Evolutionary conservation across 129 eudicot species (phyloP), one percentile per base, ranked within the genome.

Genomic region (Chrysanthemum makinoi): DNA sequence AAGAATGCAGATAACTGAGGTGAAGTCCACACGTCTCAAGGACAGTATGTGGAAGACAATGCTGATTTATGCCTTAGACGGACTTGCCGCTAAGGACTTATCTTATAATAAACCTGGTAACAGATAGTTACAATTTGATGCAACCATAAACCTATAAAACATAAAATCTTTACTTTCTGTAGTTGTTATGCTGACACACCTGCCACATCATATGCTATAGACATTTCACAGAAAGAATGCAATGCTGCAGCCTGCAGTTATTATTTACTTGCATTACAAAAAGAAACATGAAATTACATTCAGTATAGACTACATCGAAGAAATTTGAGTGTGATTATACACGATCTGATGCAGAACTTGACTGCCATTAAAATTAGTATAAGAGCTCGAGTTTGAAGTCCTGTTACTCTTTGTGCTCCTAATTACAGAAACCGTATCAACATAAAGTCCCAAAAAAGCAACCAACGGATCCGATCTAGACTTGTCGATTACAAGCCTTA

Each of bases 401-500:
- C 5, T 20, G 51, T 70, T 56, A n/a, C 47, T 49, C 76, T 43
- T 69, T n/a, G 18, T 47, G n/a, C 10, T 39, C 70, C 77, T 59
- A 35, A 72, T 8, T 54, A 59, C 43, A 0, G 91, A 78, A 70
- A 78, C 77, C 10, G 84, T 77, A 69, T 89, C 95, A 76, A 80
- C 5, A 54, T 81, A 74, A 53, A 92, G 57, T 79, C 95, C 98
- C 51, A 92, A 65, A 77, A 81, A 81, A 62, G 96, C 81, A 19
- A 92, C 10, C 46, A 39, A 39, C 46, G 46, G 95, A 10, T 85
- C 89, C 3, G 81, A 86, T 26, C 95, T 83, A 62, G 96, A 76
- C 68, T 68, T 66, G 10, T 39, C 2, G 10, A 39, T 39, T 8
- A 39, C 46, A 7, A 39, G 46, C 2, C 46, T 39, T 39, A 39